Evolutionary conservation across 306 rosid genomes (phyloP).

Genomic region (Cucurbita moschata): DNA sequence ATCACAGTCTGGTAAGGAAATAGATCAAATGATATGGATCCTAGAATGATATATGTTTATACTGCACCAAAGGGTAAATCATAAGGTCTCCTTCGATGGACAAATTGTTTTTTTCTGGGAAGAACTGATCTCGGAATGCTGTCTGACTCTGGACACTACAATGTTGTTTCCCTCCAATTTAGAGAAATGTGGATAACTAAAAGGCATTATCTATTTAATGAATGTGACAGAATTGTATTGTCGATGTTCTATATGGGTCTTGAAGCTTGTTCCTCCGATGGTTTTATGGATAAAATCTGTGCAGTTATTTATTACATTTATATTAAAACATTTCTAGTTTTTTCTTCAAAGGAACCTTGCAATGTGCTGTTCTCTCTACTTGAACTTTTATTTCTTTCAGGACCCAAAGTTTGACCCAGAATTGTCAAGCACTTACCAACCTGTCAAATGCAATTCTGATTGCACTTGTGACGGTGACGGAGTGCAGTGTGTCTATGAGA

Average conservation of each 20-base stretch:
- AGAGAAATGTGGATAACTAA: not conserved
- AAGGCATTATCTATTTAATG: not conserved
- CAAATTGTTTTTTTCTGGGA: not conserved
- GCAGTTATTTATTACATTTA: not conserved
- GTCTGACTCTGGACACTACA: not conserved
- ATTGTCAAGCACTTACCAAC: conserved; percentile 50
- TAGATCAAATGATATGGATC: not conserved
- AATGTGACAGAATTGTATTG: not conserved
- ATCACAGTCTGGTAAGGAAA: not conserved
- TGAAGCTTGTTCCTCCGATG: not conserved
- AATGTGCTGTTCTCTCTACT: conserved; percentile 4
- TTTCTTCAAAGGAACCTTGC: not conserved
- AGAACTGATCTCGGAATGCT: not conserved
- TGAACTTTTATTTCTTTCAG: conserved; percentile 22
- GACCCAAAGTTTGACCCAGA: conserved; percentile 85
- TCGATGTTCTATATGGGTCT: not conserved
- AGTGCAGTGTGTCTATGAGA: conserved; percentile 59
- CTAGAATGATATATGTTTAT: too few species aligned
- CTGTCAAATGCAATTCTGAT: conserved; percentile 56
- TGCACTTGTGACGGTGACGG: conserved; percentile 56
- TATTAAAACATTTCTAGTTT: not conserved
- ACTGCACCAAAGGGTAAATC: not conserved
- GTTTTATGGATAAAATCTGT: not conserved
- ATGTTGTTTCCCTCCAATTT: not conserved
- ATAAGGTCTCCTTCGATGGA: not conserved